Evolutionary conservation across 371 early-diverging fungal species (phyloP).

Genomic region (Rhizopus microsporus): DNA sequence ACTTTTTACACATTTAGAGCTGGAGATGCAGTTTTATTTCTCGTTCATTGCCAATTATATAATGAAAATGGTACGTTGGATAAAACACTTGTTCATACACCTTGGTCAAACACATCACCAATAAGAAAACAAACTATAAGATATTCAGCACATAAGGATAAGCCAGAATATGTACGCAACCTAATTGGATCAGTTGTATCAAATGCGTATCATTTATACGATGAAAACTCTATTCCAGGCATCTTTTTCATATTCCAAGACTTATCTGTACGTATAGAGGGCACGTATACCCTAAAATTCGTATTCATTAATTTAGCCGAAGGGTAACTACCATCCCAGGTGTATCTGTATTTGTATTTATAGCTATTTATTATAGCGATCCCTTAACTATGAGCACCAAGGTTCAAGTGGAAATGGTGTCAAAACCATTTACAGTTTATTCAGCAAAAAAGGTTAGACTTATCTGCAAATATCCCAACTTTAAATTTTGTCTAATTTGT

Average conservation of each 20-base stretch:
- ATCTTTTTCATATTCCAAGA: conserved; percentile 65
- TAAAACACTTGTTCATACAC: conserved; percentile 19
- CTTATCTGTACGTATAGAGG: conserved; percentile 40
- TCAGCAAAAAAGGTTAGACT: conserved; percentile 36
- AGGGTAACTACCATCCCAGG: conserved; percentile 12
- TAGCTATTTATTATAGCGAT: conserved; percentile 29
- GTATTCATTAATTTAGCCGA: conserved; percentile 20
- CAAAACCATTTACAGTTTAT: conserved; percentile 40
- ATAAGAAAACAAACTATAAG: not conserved
- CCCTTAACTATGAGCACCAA: conserved; percentile 34
- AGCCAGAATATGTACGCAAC: conserved; percentile 36
- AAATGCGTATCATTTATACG: conserved; percentile 42
- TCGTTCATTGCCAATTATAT: conserved; percentile 31
- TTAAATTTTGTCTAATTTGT: not conserved
- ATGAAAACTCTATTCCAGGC: conserved; percentile 42
- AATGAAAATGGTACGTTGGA: conserved; percentile 17
- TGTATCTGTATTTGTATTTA: not conserved
- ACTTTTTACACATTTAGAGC: conserved; percentile 10
- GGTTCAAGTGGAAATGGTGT: conserved; percentile 18
- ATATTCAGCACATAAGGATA: not conserved
- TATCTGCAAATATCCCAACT: not conserved
- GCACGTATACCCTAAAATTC: conserved; percentile 41
- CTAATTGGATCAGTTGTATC: conserved; percentile 59
- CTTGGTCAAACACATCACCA: conserved; percentile 9
- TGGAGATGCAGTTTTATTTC: conserved; percentile 26